phyloP scores from a whole-genome alignment of 2,329 filamentous ascomycete species.

The Hymenoscyphus repandus region DNA sequence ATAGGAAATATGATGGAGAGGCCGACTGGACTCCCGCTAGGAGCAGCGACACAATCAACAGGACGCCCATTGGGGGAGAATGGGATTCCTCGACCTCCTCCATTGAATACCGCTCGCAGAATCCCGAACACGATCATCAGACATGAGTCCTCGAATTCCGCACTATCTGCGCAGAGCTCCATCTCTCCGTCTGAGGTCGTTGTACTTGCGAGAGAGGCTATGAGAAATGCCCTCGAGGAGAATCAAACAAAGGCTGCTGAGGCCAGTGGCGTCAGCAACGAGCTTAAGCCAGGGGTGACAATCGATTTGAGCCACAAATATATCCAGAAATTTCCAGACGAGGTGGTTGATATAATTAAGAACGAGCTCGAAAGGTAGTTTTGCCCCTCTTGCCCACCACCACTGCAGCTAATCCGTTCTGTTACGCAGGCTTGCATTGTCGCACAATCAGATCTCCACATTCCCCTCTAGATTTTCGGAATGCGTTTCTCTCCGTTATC shows the following conservation, averaged over 20 bases:
- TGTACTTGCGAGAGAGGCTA: conserved; percentile 58
- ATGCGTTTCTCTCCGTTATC: conserved; percentile 71
- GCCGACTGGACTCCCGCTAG: conserved; percentile 29
- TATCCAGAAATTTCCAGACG: conserved; percentile 46
- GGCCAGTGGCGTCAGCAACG: conserved; percentile 52
- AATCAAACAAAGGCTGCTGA: conserved; percentile 59
- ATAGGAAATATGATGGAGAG: conserved; percentile 27
- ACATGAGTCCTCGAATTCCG: conserved; percentile 38
- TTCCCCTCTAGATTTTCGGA: conserved; percentile 68
- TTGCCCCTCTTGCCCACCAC: conserved; percentile 4
- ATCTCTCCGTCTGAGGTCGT: conserved; percentile 61
- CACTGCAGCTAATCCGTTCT: conserved; percentile 21
- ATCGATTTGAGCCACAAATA: conserved; percentile 73
- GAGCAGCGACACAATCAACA: conserved; percentile 32
- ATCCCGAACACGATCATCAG: conserved; percentile 43
- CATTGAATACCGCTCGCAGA: conserved; percentile 30
- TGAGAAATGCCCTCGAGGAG: conserved; percentile 61
- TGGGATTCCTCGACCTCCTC: conserved; percentile 31
- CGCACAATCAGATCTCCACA: conserved; percentile 70
- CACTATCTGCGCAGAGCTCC: conserved; percentile 44
- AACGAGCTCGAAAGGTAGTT: conserved; percentile 32
- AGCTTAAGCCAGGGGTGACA: conserved; percentile 62
- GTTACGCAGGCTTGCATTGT: conserved; percentile 61
- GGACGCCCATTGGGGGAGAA: conserved; percentile 38
- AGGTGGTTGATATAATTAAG: conserved; percentile 34